A percentile compares a stretch with the other conserved stretches of the same genome.
Evolutionary conservation across 2,329 filamentous ascomycete genomes (phyloP).

Genomic region (Aspergillus aculeatinus): DNA sequence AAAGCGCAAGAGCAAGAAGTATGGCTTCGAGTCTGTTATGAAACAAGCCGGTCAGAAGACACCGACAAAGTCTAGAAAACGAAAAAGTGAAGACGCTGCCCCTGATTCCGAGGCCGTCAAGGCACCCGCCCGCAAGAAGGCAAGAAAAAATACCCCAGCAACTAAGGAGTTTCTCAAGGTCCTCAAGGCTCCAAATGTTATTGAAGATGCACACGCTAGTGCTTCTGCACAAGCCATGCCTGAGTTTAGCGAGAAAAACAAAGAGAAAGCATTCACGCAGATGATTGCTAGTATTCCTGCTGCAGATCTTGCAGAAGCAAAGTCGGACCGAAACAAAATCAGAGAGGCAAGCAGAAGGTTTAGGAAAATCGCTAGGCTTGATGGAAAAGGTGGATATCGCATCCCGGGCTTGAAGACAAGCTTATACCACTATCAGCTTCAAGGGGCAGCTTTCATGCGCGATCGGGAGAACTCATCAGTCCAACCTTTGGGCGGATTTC

Average conservation of each 20-base stretch:
- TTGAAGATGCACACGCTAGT: slow-evolving; percentile 30
- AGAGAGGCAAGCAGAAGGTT: too few relatives aligned
- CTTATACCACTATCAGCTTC: too few relatives aligned
- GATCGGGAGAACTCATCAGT: too few relatives aligned
- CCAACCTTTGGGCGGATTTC: too few relatives aligned
- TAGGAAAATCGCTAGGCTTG: too few relatives aligned
- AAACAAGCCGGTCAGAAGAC: background rate
- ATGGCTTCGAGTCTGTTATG: slow-evolving; percentile 14
- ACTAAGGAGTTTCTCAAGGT: slow-evolving; percentile 20
- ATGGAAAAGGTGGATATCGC: too few relatives aligned
- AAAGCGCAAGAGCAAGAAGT: slow-evolving; percentile 12
- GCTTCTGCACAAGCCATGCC: slow-evolving; percentile 24
- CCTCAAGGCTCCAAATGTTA: slow-evolving; percentile 22
- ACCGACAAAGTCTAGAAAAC: slow-evolving; percentile 1
- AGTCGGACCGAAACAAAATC: too few relatives aligned
- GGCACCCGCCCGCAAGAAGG: background rate
- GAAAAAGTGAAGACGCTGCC: background rate
- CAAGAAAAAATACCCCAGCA: background rate
- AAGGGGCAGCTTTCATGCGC: too few relatives aligned
- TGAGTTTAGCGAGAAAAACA: slow-evolving; percentile 23
- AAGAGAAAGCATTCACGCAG: slow-evolving; percentile 32
- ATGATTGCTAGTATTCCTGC: slow-evolving; percentile 33
- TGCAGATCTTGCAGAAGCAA: slow-evolving; percentile 22
- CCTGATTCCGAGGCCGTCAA: background rate
- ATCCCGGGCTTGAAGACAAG: too few relatives aligned